These are phyloP conservation scores for Porcisia hertigi DNA, from an alignment of 208 protist genomes.

Conservation along the genomic window DNA sequence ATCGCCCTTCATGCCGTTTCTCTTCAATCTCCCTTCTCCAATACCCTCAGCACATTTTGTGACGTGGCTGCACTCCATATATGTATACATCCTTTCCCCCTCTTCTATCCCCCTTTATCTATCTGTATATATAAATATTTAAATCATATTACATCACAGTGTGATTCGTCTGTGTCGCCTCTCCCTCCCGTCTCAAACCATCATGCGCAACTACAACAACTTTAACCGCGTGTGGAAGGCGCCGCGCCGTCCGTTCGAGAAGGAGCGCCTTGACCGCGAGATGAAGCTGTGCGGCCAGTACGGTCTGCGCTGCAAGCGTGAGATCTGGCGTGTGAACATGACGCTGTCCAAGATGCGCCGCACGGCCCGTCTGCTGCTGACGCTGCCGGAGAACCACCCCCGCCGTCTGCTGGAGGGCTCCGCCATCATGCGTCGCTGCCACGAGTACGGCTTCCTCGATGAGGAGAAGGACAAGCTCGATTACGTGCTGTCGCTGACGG, in stretches of 20 bases:
- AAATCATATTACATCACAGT: neutral
- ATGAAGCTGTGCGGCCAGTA: conserved; percentile 99
- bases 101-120: neutral
- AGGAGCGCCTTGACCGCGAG: conserved; percentile 99
- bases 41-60: neutral
- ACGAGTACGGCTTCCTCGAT: conserved; percentile 95
- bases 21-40: neutral
- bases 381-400: conserved; percentile 98
- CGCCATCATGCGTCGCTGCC: conserved; percentile 99
- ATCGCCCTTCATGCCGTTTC: too few relatives aligned
- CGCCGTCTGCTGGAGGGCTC: conserved; percentile 97
- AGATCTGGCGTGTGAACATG: conserved; percentile 99
- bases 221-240: conserved; percentile 96
- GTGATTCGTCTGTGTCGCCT: neutral
- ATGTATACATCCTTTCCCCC: too few relatives aligned
- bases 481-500: conserved; percentile 99
- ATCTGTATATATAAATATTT: neutral
- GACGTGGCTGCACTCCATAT: neutral
- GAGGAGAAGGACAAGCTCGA: conserved; percentile 99
- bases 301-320: conserved; percentile 99
- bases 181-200: neutral
- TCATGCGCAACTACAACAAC: conserved; percentile 96
- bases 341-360: conserved; percentile 99
- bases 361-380: conserved; percentile 98
- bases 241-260: conserved; percentile 99